Evolutionary conservation across 2,329 filamentous ascomycete species (phyloP), one percentile per base, ranked within the genome.

Genomic region (Phyllosticta citrichinensis): DNA sequence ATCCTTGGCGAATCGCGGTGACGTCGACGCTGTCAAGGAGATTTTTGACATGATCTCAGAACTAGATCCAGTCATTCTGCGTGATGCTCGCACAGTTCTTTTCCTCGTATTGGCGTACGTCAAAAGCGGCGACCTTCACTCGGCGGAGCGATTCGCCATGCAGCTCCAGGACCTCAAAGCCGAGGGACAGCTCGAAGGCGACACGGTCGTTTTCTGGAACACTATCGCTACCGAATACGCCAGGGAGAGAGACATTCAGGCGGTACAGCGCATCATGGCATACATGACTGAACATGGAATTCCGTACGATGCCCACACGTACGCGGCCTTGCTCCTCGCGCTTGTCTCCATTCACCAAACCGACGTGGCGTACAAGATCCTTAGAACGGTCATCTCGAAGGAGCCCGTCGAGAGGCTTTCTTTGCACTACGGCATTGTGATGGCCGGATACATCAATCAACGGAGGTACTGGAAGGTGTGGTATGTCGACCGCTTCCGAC

Each of bases 121-220:
- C 27, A 74, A 74, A 55, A 82, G 85, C 62, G 81, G 70, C 25
- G 73, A 78, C 30, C 47, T 73, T 1, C 67, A 74, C 22, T 67
- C 68, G 52, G 78, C 78, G 5, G 69, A 76, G 60, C 65, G 66
- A 11, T 77, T 83, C 66, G 87, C 87, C 3, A 22, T 30, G n/a
- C 52, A 62, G 12, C 5, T 62, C 14, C n/a, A 24, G 19, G 50
- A 58, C 58, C 62, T 68, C 27, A 62, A 66, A 1, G 22, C 72
- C 74, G 12, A 77, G 79, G 63, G 75, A 1, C 56, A 77, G 14
- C 70, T 84, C 0, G 70, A 78, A 19, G 80, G 83, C 1, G 76
- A 80, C 1, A 76, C 81, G 22, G 85, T 85, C 2, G 77, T 80
- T 33, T 83, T 91, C 68, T 97, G 89, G 89, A 96, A 97, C 69